Evolutionary conservation across 139 green algal genomes (phyloP).

Genomic region (Coelastrella sp.): DNA sequence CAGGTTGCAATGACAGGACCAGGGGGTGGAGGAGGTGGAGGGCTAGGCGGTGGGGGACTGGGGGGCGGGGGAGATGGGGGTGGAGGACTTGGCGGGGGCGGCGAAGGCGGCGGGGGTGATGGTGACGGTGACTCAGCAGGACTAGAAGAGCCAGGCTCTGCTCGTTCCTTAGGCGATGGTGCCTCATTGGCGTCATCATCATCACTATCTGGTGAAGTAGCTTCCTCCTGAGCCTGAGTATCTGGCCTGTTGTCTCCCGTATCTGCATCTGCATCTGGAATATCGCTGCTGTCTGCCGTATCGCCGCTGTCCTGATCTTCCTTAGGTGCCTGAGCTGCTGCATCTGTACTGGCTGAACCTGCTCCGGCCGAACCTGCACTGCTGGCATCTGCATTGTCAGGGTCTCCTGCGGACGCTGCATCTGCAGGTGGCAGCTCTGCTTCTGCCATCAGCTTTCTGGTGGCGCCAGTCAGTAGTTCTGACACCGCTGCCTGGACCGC

Average conservation of each 20-base stretch:
- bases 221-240: neutral
- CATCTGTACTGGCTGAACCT: neutral
- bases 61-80: constrained; percentile 4
- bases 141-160: no score
- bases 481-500: no score
- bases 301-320: no score
- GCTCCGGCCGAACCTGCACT: no score
- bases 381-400: no score
- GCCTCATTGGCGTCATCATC: neutral
- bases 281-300: no score
- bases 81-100: neutral
- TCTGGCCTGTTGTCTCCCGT: neutral
- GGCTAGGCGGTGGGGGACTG: neutral
- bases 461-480: no score
- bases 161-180: neutral
- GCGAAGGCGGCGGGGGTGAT: no score
- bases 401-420: neutral
- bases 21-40: constrained; percentile 24
- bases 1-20: constrained; percentile 13
- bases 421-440: no score
- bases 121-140: no score
- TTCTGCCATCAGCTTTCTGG: constrained; percentile 23
- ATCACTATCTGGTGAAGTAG: neutral
- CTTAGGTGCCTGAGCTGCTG: no score
- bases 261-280: neutral